A percentile compares a stretch with the other conserved stretches of the same genome.
Conservation (phyloP, 495 filamentous ascomycete species). For the Neurospora africana region DNA sequence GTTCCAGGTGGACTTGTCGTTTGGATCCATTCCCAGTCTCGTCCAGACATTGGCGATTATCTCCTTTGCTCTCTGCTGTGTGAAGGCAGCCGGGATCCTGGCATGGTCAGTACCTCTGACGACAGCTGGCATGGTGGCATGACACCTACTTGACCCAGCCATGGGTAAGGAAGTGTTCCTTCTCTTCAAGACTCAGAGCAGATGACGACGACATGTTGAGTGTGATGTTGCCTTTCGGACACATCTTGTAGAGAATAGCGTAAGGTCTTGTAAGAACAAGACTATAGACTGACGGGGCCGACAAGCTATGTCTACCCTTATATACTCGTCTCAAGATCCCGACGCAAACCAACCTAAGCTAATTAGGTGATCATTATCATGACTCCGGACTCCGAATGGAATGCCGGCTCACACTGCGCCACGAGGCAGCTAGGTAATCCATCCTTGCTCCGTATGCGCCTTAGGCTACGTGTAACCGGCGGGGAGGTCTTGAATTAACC, state of each 20-base stretch:
- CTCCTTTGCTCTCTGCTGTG: conserved; percentile 44
- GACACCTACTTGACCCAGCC: conserved; percentile 47
- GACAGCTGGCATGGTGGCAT: background rate
- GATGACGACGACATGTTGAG: conserved; percentile 21
- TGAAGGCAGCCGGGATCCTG: conserved; percentile 38
- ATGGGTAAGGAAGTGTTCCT: conserved; percentile 54
- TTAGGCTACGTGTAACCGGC: background rate
- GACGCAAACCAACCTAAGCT: background rate
- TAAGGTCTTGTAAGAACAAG: background rate
- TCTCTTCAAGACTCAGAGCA: conserved; percentile 48
- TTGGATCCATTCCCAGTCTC: conserved; percentile 54
- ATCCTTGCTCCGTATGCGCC: background rate
- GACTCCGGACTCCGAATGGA: background rate
- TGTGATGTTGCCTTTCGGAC: background rate
- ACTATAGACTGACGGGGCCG: background rate
- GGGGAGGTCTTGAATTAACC: conserved; percentile 7
- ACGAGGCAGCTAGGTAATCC: background rate
- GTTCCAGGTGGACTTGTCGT: conserved; percentile 59
- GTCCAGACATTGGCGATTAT: conserved; percentile 55
- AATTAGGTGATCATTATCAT: background rate
- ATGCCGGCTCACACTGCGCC: background rate
- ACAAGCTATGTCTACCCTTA: background rate
- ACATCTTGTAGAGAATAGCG: background rate
- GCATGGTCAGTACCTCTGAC: background rate
- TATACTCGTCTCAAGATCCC: background rate